Evolutionary conservation across 2,329 filamentous ascomycete species (phyloP).

Genomic region (Fusarium sp.): DNA sequence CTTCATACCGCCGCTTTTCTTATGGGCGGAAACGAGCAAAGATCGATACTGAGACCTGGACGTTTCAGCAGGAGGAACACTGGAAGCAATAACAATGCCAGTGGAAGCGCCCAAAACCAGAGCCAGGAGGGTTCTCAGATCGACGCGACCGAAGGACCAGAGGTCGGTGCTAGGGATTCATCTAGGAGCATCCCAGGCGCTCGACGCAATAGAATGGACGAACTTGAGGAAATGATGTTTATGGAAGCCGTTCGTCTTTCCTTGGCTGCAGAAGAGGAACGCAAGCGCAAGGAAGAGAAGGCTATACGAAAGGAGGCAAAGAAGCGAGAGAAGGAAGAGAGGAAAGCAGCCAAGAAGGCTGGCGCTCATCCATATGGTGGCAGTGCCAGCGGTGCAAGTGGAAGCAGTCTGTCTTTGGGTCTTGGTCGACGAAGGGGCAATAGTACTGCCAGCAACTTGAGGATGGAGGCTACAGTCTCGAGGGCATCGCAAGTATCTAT

Average conservation of each 20-base stretch:
- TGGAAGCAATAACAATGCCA: constrained; percentile 52
- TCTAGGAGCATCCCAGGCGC: constrained; percentile 40
- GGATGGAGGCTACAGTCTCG: constrained; percentile 66
- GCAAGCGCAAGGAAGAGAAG: constrained; percentile 79
- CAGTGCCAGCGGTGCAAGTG: constrained; percentile 61
- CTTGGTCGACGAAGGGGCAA: constrained; percentile 70
- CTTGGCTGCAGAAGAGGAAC: constrained; percentile 91
- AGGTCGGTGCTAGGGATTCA: constrained; percentile 40
- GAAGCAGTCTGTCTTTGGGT: constrained; percentile 73
- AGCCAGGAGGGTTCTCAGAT: constrained; percentile 21
- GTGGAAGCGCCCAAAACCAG: constrained; percentile 46
- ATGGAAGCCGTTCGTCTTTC: constrained; percentile 94
- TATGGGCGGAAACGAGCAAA: constrained; percentile 73
- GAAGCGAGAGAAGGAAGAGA: constrained; percentile 85
- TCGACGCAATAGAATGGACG: constrained; percentile 74
- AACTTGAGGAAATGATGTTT: constrained; percentile 98
- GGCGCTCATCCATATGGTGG: constrained; percentile 52
- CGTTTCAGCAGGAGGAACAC: constrained; percentile 70
- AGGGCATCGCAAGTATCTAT: constrained; percentile 52
- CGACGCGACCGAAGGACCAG: constrained; percentile 38
- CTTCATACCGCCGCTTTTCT: constrained; percentile 95
- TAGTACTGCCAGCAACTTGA: constrained; percentile 69
- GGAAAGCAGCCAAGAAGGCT: constrained; percentile 77
- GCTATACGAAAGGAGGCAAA: constrained; percentile 78
- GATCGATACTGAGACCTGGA: constrained; percentile 59